Percentiles rank a stretch among this genome's conserved stretches.
These are phyloP conservation scores for Aquilaria sinensis DNA, from an alignment of 345 rosid genomes.

Conservation along the genomic window DNA sequence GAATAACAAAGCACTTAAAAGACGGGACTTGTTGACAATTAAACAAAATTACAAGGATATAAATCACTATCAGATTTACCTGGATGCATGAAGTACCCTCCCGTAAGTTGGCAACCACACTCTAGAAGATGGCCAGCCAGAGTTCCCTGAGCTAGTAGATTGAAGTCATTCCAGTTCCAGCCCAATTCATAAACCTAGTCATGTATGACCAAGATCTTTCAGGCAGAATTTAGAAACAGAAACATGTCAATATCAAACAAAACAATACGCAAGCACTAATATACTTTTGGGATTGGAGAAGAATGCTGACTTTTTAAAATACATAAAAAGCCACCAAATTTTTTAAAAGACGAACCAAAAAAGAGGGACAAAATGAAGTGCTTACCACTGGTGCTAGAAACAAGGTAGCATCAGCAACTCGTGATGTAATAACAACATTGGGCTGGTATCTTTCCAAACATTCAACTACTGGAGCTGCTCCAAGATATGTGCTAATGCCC, in stretches of 20 bases:
- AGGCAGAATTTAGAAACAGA: neutral
- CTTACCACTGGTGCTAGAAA: slow-evolving; percentile 94
- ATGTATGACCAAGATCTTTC: slow-evolving; percentile 10
- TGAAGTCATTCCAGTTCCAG: slow-evolving; percentile 87
- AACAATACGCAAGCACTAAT: neutral
- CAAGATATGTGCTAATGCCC: slow-evolving; percentile 87
- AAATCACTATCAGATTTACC: slow-evolving; percentile 35
- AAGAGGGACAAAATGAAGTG: neutral
- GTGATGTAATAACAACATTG: slow-evolving; percentile 72
- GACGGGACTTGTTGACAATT: neutral
- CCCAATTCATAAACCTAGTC: slow-evolving; percentile 82
- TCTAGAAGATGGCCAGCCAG: slow-evolving; percentile 91
- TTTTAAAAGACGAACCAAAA: neutral
- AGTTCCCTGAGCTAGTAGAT: slow-evolving; percentile 79
- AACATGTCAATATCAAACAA: neutral
- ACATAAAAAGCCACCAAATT: neutral
- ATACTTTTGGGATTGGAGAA: no score
- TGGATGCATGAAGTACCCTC: slow-evolving; percentile 99
- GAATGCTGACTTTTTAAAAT: no score
- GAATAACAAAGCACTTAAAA: slow-evolving; percentile 8
- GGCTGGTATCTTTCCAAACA: slow-evolving; percentile 83
- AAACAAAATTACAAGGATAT: neutral
- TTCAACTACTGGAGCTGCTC: slow-evolving; percentile 92
- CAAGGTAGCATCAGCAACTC: slow-evolving; percentile 88
- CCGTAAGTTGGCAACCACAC: slow-evolving; percentile 98